Evolutionary conservation across 1,139 yeast genomes (phyloP), one percentile per base, ranked within the genome.

Genomic region (Arxiozyma telluris): DNA sequence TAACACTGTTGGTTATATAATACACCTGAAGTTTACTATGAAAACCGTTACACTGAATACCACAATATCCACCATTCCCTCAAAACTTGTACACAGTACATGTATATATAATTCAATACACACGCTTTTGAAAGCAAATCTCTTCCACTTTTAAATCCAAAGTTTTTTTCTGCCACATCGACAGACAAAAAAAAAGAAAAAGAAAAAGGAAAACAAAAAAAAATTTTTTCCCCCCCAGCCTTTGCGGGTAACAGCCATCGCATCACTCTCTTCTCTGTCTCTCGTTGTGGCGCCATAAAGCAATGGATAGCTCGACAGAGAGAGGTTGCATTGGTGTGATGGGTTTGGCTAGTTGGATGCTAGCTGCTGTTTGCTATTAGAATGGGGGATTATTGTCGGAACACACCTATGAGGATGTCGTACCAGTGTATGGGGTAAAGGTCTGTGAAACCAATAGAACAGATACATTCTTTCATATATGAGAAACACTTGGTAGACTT

Each of bases 401-500:
- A 34, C 17, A 34, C 12, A 17, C 8, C 9, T 34, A n/a, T n/a
- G n/a, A n/a, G n/a, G n/a, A 4, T 3, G 12, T 15, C 9, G 9
- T 3, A 12, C 7, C 30, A 8, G 30, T 27, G 8, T 9, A 8
- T 27, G 11, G 5, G 30, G 8, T n/a, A 22, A 47, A 34, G n/a
- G 34, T 17, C n/a, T 4, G 12, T 34, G 12, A 34, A 34, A 34
- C 8, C 39, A 34, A 22, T 25, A 25, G 39, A 34, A 8, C 8
- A n/a, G 3, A 18, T 12, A 4, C 1, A 43, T 12, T 23, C 47
- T 20, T 44, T 20, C 25, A 44, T 6, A 46, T 46, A 15, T 46
- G 27, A 25, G 42, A 46, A 45, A 58, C 51, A 51, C 66, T 62
- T 15, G 55, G 55, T 15, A 64, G 50, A 55, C 64, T 63, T n/a